These are phyloP conservation scores for Pseudocohnilembus persalinus DNA, from an alignment of 169 alveolate species.

Conservation along the genomic window DNA sequence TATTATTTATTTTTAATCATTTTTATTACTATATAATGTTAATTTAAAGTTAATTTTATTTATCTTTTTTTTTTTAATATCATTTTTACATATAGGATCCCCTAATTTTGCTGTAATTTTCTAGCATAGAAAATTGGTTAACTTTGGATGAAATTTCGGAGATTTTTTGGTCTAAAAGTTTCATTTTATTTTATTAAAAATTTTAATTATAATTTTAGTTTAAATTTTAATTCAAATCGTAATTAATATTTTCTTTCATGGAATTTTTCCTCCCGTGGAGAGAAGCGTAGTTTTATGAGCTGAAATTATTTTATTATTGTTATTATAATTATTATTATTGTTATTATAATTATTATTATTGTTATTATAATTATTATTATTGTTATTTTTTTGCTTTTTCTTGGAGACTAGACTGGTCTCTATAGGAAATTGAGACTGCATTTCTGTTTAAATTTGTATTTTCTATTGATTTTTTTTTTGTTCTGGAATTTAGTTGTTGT, in stretches of 20 bases:
- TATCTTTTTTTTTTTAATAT: no score
- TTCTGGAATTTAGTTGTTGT: slow-evolving; percentile 7
- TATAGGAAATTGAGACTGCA: background rate
- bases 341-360: background rate
- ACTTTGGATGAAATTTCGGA: slow-evolving; percentile 22
- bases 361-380: slow-evolving; percentile 3
- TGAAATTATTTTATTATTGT: background rate
- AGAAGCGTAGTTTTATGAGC: background rate
- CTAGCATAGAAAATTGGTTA: slow-evolving; percentile 8
- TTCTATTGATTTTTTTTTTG: slow-evolving; percentile 3
- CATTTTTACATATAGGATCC: no score
- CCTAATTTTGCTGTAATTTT: no score
- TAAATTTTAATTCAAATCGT: background rate
- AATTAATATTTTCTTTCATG: no score
- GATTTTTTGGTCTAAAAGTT: slow-evolving; percentile 6
- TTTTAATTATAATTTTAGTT: background rate
- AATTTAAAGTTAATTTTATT: no score
- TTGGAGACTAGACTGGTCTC: background rate
- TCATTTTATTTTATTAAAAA: background rate
- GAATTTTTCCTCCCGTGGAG: no score
- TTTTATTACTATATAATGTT: no score
- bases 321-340: slow-evolving; percentile 1
- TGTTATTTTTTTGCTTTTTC: background rate
- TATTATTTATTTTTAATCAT: no score
- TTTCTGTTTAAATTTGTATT: background rate